Evolutionary conservation across 768 basidiomycete genomes (phyloP).

Genomic region (Mycena floridula): DNA sequence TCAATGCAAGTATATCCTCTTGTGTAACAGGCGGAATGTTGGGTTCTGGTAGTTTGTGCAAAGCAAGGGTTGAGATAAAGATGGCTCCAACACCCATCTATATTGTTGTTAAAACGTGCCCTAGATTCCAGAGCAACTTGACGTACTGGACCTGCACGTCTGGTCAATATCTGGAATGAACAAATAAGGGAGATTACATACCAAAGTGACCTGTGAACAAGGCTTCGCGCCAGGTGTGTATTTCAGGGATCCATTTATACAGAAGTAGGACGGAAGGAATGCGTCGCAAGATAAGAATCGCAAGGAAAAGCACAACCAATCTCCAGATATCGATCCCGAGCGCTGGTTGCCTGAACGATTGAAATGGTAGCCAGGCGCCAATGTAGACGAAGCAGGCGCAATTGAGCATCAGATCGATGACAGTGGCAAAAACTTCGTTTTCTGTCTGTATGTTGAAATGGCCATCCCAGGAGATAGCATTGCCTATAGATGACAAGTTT

Average conservation of each 20-base stretch:
- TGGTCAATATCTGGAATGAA: no score
- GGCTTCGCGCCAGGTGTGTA: constrained; percentile 78
- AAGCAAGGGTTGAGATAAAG: constrained; percentile 77
- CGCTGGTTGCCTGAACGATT: constrained; percentile 44
- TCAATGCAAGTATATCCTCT: constrained; percentile 65
- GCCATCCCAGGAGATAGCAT: constrained; percentile 89
- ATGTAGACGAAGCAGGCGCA: constrained; percentile 78
- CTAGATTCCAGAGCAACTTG: neutral
- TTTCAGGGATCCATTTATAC: constrained; percentile 85
- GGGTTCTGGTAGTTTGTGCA: constrained; percentile 53
- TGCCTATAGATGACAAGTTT: constrained; percentile 45
- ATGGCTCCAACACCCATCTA: constrained; percentile 91
- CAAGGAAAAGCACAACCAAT: constrained; percentile 59
- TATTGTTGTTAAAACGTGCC: neutral
- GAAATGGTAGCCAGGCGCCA: constrained; percentile 83
- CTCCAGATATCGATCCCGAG: constrained; percentile 67
- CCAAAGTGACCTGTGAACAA: constrained; percentile 90
- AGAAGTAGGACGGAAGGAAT: constrained; percentile 74
- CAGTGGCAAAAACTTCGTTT: constrained; percentile 82
- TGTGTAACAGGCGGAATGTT: constrained; percentile 57
- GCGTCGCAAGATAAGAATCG: constrained; percentile 69
- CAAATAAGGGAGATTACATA: no score
- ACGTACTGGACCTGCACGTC: no score
- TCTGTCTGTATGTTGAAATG: constrained; percentile 77
- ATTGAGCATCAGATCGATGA: constrained; percentile 84